A percentile compares a stretch with the other conserved stretches of the same genome.
These are phyloP conservation scores for Sambucus nigra DNA, from an alignment of 129 eudicot genomes.

Conservation along the genomic window DNA sequence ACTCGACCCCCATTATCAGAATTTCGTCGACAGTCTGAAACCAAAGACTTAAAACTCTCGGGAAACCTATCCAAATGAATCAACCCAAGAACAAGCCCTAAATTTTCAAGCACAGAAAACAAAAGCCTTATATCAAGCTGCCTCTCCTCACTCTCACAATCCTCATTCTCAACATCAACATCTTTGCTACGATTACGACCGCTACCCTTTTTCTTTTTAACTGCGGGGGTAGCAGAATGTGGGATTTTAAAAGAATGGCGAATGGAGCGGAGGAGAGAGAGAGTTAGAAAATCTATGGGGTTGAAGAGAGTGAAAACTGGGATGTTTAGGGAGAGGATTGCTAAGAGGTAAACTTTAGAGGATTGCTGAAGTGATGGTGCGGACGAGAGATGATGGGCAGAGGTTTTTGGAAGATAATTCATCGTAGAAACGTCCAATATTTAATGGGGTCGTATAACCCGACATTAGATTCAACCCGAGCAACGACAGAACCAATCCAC, in stretches of 20 bases:
- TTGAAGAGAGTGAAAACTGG: conserved; percentile 77
- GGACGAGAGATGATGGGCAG: conserved; percentile 29
- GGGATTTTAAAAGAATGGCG: conserved; percentile 43
- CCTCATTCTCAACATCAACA: conserved; percentile 6
- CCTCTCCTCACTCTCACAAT: conserved; percentile 20
- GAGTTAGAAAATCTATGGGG: conserved; percentile 69
- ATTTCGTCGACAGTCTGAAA: conserved; percentile 63
- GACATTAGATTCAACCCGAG: too few relatives aligned
- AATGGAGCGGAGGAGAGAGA: conserved; percentile 48
- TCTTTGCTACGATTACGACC: conserved; percentile 17
- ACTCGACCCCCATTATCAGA: conserved; percentile 45
- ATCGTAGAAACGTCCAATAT: conserved; percentile 32
- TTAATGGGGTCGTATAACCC: conserved; percentile 46
- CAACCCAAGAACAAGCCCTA: conserved; percentile 53
- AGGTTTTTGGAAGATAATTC: conserved; percentile 49
- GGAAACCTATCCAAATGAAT: conserved; percentile 86
- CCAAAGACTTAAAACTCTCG: conserved; percentile 71
- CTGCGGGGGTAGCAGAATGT: conserved; percentile 7
- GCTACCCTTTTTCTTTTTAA: conserved; percentile 26
- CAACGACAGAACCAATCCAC: too few relatives aligned
- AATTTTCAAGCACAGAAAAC: conserved; percentile 55
- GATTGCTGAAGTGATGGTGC: conserved; percentile 45
- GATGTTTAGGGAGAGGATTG: conserved; percentile 53
- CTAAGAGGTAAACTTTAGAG: conserved; percentile 58
- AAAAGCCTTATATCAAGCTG: conserved; percentile 51